Conservation (phyloP, 164 flowering plant species). For the Macadamia tetraphylla region DNA sequence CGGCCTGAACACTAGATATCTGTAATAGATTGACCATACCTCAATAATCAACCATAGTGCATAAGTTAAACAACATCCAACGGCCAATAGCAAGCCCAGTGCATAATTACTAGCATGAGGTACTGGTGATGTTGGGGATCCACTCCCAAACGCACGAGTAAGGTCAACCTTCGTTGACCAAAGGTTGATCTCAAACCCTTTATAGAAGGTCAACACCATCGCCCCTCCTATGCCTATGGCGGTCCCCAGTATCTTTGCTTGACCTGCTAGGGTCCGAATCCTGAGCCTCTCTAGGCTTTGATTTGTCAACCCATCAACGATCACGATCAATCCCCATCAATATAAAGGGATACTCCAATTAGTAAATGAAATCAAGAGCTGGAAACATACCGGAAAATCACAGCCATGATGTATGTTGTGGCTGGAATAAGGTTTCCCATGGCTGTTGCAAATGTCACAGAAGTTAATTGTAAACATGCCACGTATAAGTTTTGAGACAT, state of each 20-base stretch:
- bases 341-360: no score
- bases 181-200: conserved; percentile 38
- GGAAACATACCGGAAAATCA: conserved; percentile 31
- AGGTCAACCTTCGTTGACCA: conserved; percentile 37
- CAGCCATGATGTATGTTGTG: conserved; percentile 52
- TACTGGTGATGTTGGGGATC: background rate
- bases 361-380: no score
- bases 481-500: conserved; percentile 45
- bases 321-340: no score
- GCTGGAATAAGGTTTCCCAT: conserved; percentile 55
- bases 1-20: background rate
- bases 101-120: conserved; percentile 20
- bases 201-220: conserved; percentile 36
- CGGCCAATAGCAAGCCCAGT: conserved; percentile 27
- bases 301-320: no score
- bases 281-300: conserved; percentile 37
- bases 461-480: conserved; percentile 38
- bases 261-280: conserved; percentile 27
- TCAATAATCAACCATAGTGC: conserved; percentile 27
- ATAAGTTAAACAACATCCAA: conserved; percentile 28
- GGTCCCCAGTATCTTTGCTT: conserved; percentile 54
- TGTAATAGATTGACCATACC: conserved; percentile 3
- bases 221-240: conserved; percentile 28
- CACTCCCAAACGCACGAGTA: conserved; percentile 4
- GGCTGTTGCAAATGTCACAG: conserved; percentile 61